Percentiles rank a stretch among this genome's conserved stretches.
These are phyloP conservation scores for Flaveria sonorensis DNA, from an alignment of 129 eudicot species.

Conservation along the genomic window DNA sequence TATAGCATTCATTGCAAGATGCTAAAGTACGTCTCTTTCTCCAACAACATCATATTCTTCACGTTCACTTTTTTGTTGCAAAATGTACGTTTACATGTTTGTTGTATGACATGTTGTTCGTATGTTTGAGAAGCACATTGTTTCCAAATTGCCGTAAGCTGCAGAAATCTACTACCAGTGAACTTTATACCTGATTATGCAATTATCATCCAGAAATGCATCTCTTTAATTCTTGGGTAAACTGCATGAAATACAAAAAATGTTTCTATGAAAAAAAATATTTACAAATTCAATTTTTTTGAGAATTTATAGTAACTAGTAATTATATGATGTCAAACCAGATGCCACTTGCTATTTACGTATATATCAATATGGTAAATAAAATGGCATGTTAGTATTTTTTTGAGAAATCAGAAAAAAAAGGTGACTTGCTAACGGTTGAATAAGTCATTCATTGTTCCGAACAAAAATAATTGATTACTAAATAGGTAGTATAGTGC, in stretches of 20 bases:
- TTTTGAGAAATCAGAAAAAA: not conserved
- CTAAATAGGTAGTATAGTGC: slow-evolving; percentile 5
- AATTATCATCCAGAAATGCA: not conserved
- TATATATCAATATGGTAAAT: not conserved
- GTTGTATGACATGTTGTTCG: not conserved
- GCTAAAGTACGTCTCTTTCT: slow-evolving; percentile 59
- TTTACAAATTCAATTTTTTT: not conserved
- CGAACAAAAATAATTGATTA: not conserved
- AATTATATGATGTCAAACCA: not conserved
- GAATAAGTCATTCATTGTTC: not conserved
- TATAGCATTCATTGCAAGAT: slow-evolving; percentile 86
- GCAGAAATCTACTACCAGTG: not conserved
- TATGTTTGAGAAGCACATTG: not conserved
- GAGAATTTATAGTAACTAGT: not conserved
- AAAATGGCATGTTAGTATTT: not conserved
- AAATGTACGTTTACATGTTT: not conserved
- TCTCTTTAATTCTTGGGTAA: not conserved
- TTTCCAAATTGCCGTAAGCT: not conserved
- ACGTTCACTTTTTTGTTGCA: slow-evolving; percentile 1
- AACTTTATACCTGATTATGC: not conserved
- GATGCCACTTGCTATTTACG: not conserved
- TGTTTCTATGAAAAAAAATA: not conserved
- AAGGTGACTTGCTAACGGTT: not conserved
- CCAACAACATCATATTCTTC: slow-evolving; percentile 9
- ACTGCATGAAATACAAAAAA: not conserved